Base-by-base conservation (phyloP, 805 yeast genomes). In the Lipomyces starkeyi region DNA sequence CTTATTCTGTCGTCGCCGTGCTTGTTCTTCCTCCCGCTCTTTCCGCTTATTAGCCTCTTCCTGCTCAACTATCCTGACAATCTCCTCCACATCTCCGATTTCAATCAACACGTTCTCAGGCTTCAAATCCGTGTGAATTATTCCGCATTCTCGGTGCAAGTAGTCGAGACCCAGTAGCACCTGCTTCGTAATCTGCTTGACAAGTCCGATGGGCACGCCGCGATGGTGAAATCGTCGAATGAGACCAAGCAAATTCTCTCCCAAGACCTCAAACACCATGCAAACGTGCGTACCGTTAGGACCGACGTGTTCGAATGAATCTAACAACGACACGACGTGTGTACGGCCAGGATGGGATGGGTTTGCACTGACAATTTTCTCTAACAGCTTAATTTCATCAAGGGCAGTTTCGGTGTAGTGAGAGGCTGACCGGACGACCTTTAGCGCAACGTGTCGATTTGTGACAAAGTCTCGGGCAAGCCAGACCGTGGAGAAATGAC, bases 401-500 rank as follows among this genome's bases (percentile, higher is more conserved):
- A 90, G 80, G 0, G 99, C 98, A 0, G 98, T 93, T 75, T 91
- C 97, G 2, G 97, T 87, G 77, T 94, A 95, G 72, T 91, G 93
- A 63, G 86, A 86, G 17, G 97, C 97, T 74, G 96, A 89, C 70
- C 97, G 85, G 32, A 95, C 98, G 73, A 95, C 89, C 78, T 95
- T 95, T 84, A 95, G 85, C 1, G 99, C 99, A 27, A 95, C 98
- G 76, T 91, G 97, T 59, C 85, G 80, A 64, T 83, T 81, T 63
- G 63, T 63, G 34, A 14, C n/a, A n/a, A 67, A 71, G 66, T 86
- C 88, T 62, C 81, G 83, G 3, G 97, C 98, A 35, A 91, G 82
- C 98, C 97, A 93, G 27, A 91, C 98, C 0, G 97, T 95, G 34
- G 97, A 89, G 77, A 95, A 95, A 79, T 95, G 98, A 47, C 99